Evolutionary conservation across 164 flowering plant genomes (phyloP).

Genomic region (Santalum album): DNA sequence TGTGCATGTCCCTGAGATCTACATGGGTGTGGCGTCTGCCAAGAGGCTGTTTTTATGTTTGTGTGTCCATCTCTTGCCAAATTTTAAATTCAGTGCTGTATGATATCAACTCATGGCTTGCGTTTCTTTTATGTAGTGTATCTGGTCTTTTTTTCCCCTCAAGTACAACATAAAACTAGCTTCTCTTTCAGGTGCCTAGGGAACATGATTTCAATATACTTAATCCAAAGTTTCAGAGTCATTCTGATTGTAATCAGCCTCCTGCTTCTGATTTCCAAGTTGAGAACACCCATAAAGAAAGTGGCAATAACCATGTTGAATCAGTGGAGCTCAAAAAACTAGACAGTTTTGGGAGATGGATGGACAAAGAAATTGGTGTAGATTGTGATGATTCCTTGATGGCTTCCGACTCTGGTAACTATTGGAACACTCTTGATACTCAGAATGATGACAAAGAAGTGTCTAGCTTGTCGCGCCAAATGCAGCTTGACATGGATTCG

Average conservation of each 20-base stretch:
- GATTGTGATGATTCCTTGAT: constrained; percentile 59
- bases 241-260: constrained; percentile 8
- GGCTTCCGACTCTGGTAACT: constrained; percentile 52
- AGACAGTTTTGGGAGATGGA: constrained; percentile 72
- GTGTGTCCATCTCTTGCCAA: too few species aligned
- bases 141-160: too few species aligned
- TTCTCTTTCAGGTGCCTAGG: constrained; percentile 14
- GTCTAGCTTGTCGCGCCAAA: constrained; percentile 46
- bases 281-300: constrained; percentile 15
- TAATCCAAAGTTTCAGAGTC: constrained; percentile 11
- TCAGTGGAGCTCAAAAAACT: constrained; percentile 41
- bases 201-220: constrained; percentile 15
- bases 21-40: too few species aligned
- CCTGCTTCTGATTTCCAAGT: constrained; percentile 11
- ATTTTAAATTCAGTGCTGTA: too few species aligned
- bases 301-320: constrained; percentile 12
- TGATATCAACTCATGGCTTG: too few species aligned
- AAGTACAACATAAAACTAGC: background rate
- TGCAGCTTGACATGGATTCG: constrained; percentile 47
- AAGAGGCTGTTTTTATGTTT: too few species aligned
- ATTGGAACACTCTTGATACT: constrained; percentile 47
- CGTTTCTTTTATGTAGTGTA: too few species aligned
- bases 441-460: constrained; percentile 45
- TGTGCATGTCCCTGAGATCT: too few species aligned
- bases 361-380: constrained; percentile 56